phyloP scores from a whole-genome alignment of 805 yeast species.

The Lachancea quebecensis region DNA sequence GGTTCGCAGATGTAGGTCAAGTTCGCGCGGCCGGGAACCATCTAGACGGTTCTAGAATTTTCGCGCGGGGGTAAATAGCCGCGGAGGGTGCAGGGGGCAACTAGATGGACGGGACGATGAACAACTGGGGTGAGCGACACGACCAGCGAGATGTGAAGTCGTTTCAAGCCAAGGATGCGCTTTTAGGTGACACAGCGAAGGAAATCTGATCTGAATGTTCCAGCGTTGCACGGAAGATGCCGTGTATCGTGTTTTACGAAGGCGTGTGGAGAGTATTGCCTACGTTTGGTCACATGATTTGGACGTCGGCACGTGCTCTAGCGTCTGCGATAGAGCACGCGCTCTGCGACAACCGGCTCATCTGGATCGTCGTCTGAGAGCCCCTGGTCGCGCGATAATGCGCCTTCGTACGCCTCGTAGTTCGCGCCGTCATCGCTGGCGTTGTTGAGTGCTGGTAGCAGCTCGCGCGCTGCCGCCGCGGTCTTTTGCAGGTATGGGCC shows the following conservation, averaged over 20 bases:
- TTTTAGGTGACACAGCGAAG: not conserved
- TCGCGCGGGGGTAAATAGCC: not conserved
- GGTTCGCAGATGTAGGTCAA: too few relatives aligned
- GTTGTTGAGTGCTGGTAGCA: conserved; percentile 1
- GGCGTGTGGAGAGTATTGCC: not conserved
- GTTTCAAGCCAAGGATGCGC: not conserved
- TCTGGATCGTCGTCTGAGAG: conserved; percentile 5
- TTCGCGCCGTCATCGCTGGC: conserved; percentile 2
- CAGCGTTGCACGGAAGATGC: not conserved
- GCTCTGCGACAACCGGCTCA: conserved; percentile 11
- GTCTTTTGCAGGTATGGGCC: conserved; percentile 1
- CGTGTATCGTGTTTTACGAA: not conserved
- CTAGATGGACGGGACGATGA: not conserved
- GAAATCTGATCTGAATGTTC: not conserved
- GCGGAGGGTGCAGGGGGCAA: not conserved
- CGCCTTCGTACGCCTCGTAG: conserved; percentile 13
- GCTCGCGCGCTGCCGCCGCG: conserved; percentile 3
- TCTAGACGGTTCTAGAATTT: not conserved
- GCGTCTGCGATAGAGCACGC: conserved; percentile 2
- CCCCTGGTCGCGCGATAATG: conserved; percentile 5
- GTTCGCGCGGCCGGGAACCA: not conserved
- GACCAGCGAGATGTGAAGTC: not conserved
- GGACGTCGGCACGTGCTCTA: not conserved
- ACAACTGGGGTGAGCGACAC: not conserved
- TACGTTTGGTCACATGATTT: not conserved